Evolutionary conservation across 805 yeast genomes (phyloP), one percentile per base, ranked within the genome.

Genomic region (Tetrapisispora namnaoensis): DNA sequence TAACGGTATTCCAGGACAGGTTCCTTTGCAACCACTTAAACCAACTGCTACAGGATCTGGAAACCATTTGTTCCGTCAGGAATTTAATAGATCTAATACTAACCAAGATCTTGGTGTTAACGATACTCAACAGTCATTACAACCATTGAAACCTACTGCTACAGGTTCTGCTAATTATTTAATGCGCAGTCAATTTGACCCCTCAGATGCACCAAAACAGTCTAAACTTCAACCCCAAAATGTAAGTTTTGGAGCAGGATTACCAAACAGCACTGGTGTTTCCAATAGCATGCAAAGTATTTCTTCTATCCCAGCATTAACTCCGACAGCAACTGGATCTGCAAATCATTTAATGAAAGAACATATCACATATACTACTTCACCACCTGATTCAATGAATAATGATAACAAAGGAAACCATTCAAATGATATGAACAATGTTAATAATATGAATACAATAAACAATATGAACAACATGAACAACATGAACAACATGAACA

Each of bases 91-190:
- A 10, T 42, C 24, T 5, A 37, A 38, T 7, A 10, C 43, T 5
- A 34, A 30, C 36, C 5, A 36, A 48, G 37, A 27, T 45, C 16
- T 46, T 21, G 51, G 47, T 7, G 28, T 47, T 3, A 17, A 37
- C 4, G 14, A 22, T 22, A 21, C 22, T 18, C 46, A 44, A 24
- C 28, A 42, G 4, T 43, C 47, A n/a, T 38, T 56, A 22, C 55
- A 53, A 38, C 65, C 67, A 5, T 49, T 69, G 46, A 60, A 58
- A 44, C 74, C 74, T 4, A 58, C 73, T 30, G 66, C 70, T 44
- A 70, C 75, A 0, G 74, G 74, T 0, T 70, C 74, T 9, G 70
- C 71, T 1, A 68, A 71, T 28, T 61, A 66, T 40, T 49, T 66
- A 36, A 52, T 67, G 47, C 62, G 65, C 22, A 55, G 55, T 32